phyloP scores from a whole-genome alignment of 169 alveolate species.

The Amoebophrya sp. region DNA sequence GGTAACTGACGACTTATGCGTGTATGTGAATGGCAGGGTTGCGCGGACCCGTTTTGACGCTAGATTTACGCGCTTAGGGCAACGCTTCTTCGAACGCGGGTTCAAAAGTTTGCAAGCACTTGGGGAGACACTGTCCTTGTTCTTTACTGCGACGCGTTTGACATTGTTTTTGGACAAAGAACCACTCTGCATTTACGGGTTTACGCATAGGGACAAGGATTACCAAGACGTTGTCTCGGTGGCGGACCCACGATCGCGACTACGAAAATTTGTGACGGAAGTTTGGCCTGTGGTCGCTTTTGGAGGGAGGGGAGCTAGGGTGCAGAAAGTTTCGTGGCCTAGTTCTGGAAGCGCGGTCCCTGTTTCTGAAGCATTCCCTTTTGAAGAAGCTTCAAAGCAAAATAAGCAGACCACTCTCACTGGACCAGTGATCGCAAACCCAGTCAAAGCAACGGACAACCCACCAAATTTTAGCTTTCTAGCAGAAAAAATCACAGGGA shows the following conservation, averaged over 20 bases:
- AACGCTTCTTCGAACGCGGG: not conserved
- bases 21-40: not conserved
- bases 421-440: too few relatives aligned
- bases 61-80: not conserved
- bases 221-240: not conserved
- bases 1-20: not conserved
- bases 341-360: too few relatives aligned
- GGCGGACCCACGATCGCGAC: not conserved
- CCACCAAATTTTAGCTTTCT: not conserved
- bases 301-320: too few relatives aligned
- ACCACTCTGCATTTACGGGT: not conserved
- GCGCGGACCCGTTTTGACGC: constrained; percentile 6
- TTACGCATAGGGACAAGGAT: not conserved
- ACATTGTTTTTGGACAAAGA: not conserved
- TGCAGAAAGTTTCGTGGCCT: too few relatives aligned
- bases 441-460: too few relatives aligned
- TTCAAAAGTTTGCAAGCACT: not conserved
- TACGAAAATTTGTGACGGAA: not conserved
- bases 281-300: not conserved
- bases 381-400: too few relatives aligned
- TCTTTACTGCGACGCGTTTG: not conserved
- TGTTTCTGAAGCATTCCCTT: too few relatives aligned
- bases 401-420: too few relatives aligned
- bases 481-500: not conserved
- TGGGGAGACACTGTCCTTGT: not conserved